A percentile compares a stretch with the other conserved stretches of the same genome.
Evolutionary conservation across 2,329 filamentous ascomycete genomes (phyloP).

Genomic region (Dryadomyces quercivorus): DNA sequence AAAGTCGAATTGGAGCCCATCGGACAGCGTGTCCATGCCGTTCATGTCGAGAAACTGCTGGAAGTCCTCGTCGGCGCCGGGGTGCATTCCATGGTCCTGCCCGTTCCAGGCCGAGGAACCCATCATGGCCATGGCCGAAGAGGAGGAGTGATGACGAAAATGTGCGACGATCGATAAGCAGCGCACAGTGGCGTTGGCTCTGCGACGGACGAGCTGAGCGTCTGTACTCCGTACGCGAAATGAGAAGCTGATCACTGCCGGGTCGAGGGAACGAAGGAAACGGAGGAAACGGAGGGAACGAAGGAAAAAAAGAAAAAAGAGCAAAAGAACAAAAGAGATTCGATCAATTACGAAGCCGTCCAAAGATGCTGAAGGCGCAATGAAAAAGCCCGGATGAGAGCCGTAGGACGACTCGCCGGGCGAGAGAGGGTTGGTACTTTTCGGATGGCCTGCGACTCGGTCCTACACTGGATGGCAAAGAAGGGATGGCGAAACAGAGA

Average conservation of each 20-base stretch:
- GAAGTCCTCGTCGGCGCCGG: slow-evolving; percentile 46
- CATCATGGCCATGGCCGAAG: slow-evolving; percentile 31
- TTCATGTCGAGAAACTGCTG: slow-evolving; percentile 52
- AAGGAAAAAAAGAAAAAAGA: no score
- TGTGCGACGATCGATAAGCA: background rate
- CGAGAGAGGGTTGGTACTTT: background rate
- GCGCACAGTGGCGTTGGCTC: background rate
- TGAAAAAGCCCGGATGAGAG: no score
- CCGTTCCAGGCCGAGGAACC: slow-evolving; percentile 41
- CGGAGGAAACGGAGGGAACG: no score
- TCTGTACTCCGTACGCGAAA: no score
- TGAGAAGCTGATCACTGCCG: no score
- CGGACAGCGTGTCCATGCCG: slow-evolving; percentile 26
- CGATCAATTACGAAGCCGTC: background rate
- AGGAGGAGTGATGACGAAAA: background rate
- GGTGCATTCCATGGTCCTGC: slow-evolving; percentile 41
- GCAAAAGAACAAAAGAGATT: background rate
- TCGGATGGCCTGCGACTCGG: background rate
- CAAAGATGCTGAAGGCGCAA: background rate
- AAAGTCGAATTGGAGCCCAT: slow-evolving; percentile 49
- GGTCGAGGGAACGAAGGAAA: no score
- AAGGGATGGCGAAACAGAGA: background rate
- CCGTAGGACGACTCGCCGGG: background rate
- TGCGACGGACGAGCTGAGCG: background rate
- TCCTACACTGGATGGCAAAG: background rate